Evolutionary conservation across 148 eudicot species (phyloP).

Genomic region (Arctostaphylos glauca): DNA sequence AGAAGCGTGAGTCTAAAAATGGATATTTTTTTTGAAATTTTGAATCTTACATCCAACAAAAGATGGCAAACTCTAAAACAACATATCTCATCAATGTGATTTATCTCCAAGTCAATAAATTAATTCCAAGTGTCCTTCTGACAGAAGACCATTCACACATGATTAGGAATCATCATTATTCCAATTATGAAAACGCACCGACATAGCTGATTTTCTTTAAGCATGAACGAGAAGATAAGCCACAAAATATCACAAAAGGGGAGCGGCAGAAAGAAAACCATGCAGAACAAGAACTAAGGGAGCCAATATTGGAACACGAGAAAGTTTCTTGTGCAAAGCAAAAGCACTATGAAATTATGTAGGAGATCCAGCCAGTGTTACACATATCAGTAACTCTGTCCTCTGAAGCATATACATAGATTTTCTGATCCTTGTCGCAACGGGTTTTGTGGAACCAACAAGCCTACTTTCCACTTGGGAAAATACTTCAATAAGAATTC

Average conservation of each 20-base stretch:
- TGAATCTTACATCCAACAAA: not conserved
- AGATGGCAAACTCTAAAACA: not conserved
- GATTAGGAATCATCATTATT: not conserved
- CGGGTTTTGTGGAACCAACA: not conserved
- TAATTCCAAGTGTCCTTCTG: not conserved
- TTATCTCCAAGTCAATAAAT: not conserved
- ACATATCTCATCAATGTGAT: not conserved
- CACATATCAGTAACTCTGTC: not conserved
- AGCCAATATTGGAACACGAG: not conserved
- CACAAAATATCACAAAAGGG: not conserved
- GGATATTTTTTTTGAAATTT: not conserved
- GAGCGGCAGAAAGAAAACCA: not conserved
- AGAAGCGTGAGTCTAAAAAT: not conserved
- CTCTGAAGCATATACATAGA: not conserved
- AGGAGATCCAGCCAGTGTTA: not conserved
- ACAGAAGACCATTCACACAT: not conserved
- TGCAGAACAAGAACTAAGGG: not conserved
- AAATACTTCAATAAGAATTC: not conserved
- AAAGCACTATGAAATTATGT: not conserved
- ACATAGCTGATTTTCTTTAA: not conserved
- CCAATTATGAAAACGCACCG: not conserved
- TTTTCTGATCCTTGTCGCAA: not conserved
- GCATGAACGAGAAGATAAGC: not conserved
- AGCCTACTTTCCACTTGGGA: not conserved
- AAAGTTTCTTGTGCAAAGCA: not conserved